These are phyloP conservation scores for Salisapilia sapeloensis DNA, from an alignment of 352 stramenopile species.

Conservation along the genomic window DNA sequence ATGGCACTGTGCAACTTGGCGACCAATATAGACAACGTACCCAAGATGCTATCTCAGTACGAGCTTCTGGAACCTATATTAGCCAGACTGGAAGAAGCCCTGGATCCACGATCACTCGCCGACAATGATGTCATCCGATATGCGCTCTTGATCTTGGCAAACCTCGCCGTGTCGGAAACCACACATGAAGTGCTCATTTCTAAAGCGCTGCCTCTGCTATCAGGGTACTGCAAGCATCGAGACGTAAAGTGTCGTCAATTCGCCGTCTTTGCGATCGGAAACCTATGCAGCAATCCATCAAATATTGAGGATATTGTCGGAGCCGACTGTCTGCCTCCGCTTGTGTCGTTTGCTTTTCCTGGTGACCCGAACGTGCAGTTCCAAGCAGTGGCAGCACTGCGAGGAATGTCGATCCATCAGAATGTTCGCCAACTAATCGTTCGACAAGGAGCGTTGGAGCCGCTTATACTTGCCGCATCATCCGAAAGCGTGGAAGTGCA, in stretches of 20 bases:
- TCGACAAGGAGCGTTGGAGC: conserved; percentile 84
- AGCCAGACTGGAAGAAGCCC: conserved; percentile 70
- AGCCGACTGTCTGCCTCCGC: conserved; percentile 79
- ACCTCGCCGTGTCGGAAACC: conserved; percentile 75
- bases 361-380: conserved; percentile 91
- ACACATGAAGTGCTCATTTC: conserved; percentile 76
- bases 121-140: conserved; percentile 93
- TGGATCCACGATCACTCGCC: conserved; percentile 84
- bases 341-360: conserved; percentile 91
- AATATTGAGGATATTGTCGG: conserved; percentile 85
- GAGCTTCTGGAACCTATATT: conserved; percentile 83
- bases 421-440: conserved; percentile 83
- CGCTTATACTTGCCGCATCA: conserved; percentile 83
- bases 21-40: conserved; percentile 89
- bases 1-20: conserved; percentile 93
- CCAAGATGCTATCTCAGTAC: conserved; percentile 75
- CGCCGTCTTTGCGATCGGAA: conserved; percentile 89
- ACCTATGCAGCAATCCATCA: conserved; percentile 85
- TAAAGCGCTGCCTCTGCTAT: conserved; percentile 71
- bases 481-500: conserved; percentile 90
- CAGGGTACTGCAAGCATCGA: conserved; percentile 86
- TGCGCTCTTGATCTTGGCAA: conserved; percentile 88
- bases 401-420: conserved; percentile 85
- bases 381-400: conserved; percentile 89
- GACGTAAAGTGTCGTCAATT: conserved; percentile 95